phyloP scores from a whole-genome alignment of 805 yeast genomes.

The Candida sithepensis region DNA sequence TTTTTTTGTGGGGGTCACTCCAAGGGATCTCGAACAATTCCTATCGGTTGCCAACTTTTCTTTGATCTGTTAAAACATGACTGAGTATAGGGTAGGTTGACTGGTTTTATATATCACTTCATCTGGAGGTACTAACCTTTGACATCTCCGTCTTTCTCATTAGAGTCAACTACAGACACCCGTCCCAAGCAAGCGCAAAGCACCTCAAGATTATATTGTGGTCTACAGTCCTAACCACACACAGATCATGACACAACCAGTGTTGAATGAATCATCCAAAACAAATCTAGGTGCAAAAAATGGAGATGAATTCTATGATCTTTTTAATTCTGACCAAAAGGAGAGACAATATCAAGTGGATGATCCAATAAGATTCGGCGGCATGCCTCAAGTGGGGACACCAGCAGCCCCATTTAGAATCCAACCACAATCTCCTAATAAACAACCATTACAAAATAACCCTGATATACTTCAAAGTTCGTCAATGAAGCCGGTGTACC shows the following conservation, averaged over 20 bases:
- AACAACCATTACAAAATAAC: neutral
- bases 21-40: neutral
- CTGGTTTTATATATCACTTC: neutral
- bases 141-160: neutral
- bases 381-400: neutral
- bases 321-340: neutral
- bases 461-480: neutral
- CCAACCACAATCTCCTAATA: neutral
- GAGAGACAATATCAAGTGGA: neutral
- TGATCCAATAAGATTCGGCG: constrained; percentile 3
- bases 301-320: neutral
- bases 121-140: neutral
- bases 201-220: constrained; percentile 16
- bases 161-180: constrained; percentile 16
- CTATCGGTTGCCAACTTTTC: neutral
- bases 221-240: constrained; percentile 19
- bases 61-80: neutral
- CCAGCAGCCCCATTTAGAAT: neutral
- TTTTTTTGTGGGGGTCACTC: neutral
- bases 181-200: constrained; percentile 16
- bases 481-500: neutral
- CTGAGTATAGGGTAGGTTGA: constrained; percentile 1
- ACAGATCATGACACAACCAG: constrained; percentile 18
- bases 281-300: neutral
- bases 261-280: constrained; percentile 7